Evolutionary conservation across 2,329 filamentous ascomycete genomes (phyloP), one percentile per base, ranked within the genome.

Genomic region (Botrytis paeoniae): DNA sequence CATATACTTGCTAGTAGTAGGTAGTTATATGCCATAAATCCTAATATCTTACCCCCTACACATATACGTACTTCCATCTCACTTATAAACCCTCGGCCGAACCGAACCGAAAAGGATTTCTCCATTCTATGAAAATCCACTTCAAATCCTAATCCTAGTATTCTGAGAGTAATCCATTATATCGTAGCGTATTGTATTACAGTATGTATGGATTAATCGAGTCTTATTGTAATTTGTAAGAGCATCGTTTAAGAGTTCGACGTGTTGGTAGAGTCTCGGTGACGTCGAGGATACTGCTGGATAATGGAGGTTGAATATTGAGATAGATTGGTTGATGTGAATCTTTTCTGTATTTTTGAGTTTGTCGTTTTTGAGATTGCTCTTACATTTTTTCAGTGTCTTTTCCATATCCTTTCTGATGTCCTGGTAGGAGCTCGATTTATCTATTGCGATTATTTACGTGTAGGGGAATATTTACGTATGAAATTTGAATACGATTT

Each of bases 341-440:
- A 51, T 51, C 2, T n/a, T 51, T n/a, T n/a, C 5, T n/a, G 12
- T n/a, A n/a, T n/a, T 54, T 54, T 54, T 7, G 12, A n/a, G n/a
- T n/a, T 7, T 5, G 25, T n/a, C 6, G 25, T n/a, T 16, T 54
- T 14, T 54, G 48, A n/a, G 5, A 16, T n/a, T n/a, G 5, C 10
- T 51, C n/a, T n/a, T n/a, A n/a, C n/a, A n/a, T n/a, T n/a, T n/a
- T 51, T 48, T 48, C 45, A 4, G 4, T 20, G 20, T 22, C 20
- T 2, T 48, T n/a, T 22, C 2, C 9, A 8, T 14, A 3, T 57
- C n/a, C n/a, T 57, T 16, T n/a, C 25, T 29, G 14, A 29, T 16
- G 9, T 0, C 16, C 3, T 29, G 3, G 3, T 54, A 3, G 48
- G 12, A n/a, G 1, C 3, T 57, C 3, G 14, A 16, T 8, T 18